These are phyloP conservation scores for Flaveria sonorensis DNA, from an alignment of 129 eudicot species.

Conservation along the genomic window DNA sequence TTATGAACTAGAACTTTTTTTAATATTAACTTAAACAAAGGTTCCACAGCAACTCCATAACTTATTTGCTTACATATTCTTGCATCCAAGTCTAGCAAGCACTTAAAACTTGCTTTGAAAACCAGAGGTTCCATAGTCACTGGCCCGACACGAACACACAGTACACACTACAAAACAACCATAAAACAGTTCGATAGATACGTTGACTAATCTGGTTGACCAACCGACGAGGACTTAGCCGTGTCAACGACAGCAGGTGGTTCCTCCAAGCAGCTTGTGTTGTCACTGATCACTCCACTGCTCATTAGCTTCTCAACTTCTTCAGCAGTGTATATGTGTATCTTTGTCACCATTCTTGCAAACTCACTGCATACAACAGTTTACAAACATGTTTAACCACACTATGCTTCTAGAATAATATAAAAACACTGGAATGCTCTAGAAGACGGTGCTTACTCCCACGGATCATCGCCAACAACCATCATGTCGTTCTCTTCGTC, in stretches of 20 bases:
- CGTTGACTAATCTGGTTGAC: conserved; percentile 41
- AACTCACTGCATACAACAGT: conserved; percentile 64
- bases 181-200: conserved; percentile 12
- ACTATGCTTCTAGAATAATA: conserved; percentile 8
- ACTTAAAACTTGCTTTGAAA: conserved; percentile 31
- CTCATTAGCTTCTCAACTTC: conserved; percentile 87
- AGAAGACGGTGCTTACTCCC: conserved; percentile 59
- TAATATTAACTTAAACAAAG: background rate
- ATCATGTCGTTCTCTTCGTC: conserved; percentile 94
- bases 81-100: conserved; percentile 31
- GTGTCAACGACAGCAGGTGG: conserved; percentile 63
- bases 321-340: conserved; percentile 82
- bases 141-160: conserved; percentile 23
- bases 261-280: conserved; percentile 92
- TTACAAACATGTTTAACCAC: conserved; percentile 17
- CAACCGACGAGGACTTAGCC: conserved; percentile 73
- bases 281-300: conserved; percentile 72
- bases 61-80: conserved; percentile 28
- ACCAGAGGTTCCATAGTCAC: conserved; percentile 31
- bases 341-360: conserved; percentile 70
- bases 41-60: background rate
- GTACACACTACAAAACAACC: conserved; percentile 11
- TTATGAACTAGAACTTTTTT: too few species aligned
- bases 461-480: conserved; percentile 97
- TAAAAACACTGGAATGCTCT: background rate